Conservation (phyloP, 306 rosid species). For the Malus orientalis region DNA sequence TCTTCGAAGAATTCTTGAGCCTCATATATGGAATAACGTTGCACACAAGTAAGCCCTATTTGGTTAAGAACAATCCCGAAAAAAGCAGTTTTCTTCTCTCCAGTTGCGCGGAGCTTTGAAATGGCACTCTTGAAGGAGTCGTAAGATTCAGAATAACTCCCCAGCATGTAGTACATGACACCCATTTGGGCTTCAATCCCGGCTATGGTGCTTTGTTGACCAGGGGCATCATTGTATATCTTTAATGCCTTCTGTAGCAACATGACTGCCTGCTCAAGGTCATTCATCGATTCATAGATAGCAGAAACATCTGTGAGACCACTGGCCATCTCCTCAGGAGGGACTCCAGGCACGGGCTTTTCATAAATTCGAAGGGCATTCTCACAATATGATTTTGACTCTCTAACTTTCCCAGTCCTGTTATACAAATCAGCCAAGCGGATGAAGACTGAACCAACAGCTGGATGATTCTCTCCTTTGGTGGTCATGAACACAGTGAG, state of each 20-base stretch:
- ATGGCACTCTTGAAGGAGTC: slow-evolving; percentile 55
- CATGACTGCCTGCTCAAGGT: slow-evolving; percentile 65
- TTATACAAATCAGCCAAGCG: slow-evolving; percentile 81
- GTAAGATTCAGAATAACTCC: slow-evolving; percentile 61
- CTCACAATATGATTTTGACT: slow-evolving; percentile 76
- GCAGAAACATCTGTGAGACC: slow-evolving; percentile 80
- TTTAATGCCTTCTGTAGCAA: slow-evolving; percentile 58
- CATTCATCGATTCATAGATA: slow-evolving; percentile 83
- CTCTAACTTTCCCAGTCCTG: slow-evolving; percentile 67
- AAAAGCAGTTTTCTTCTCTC: slow-evolving; percentile 79
- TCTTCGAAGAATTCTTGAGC: slow-evolving; percentile 79
- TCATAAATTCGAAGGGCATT: slow-evolving; percentile 77
- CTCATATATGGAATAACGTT: slow-evolving; percentile 45
- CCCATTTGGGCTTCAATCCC: slow-evolving; percentile 98
- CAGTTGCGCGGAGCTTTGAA: slow-evolving; percentile 67
- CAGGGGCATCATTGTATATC: slow-evolving; percentile 60
- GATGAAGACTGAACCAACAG: slow-evolving; percentile 65
- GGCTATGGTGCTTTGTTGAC: slow-evolving; percentile 75
- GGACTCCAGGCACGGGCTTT: slow-evolving; percentile 61
- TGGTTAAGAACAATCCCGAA: slow-evolving; percentile 90
- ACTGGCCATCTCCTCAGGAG: slow-evolving; percentile 73
- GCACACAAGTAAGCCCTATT: slow-evolving; percentile 90
- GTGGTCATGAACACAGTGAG: slow-evolving; percentile 63
- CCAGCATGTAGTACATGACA: slow-evolving; percentile 69
- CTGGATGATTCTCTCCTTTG: slow-evolving; percentile 91